phyloP scores from a whole-genome alignment of 2,329 filamentous ascomycete genomes.

The Talaromyces islandicus region DNA sequence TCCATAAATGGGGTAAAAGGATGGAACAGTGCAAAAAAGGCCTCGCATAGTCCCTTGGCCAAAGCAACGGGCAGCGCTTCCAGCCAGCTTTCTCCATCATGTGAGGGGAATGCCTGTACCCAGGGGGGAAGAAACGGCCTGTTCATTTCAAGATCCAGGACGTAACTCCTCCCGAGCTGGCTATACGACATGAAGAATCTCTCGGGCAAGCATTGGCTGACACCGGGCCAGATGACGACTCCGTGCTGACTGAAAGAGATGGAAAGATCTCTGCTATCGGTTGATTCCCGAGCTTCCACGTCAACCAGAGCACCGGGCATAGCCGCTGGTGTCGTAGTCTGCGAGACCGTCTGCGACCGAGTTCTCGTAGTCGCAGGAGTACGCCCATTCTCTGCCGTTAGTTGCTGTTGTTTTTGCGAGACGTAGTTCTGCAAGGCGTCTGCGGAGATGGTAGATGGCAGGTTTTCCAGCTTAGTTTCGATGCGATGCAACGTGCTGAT shows the following conservation, averaged over 20 bases:
- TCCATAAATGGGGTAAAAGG: conserved; percentile 49
- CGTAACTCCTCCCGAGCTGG: conserved; percentile 42
- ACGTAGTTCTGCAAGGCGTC: conserved; percentile 25
- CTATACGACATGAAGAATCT: conserved; percentile 32
- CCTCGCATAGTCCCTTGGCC: conserved; percentile 48
- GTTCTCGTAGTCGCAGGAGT: conserved; percentile 2
- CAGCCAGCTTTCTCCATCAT: conserved; percentile 38
- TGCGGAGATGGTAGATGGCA: conserved; percentile 30
- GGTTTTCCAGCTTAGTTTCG: conserved; percentile 47
- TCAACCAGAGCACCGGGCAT: conserved; percentile 21
- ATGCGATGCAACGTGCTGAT: conserved; percentile 50
- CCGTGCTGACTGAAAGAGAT: conserved; percentile 49
- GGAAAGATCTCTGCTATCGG: conserved; percentile 29
- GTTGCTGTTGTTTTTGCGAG: conserved; percentile 3
- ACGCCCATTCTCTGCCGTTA: conserved; percentile 7
- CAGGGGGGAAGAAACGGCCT: conserved; percentile 40
- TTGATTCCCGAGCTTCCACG: conserved; percentile 20
- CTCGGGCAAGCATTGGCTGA: conserved; percentile 39
- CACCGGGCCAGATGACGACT: conserved; percentile 45
- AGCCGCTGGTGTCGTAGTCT: conserved; percentile 22
- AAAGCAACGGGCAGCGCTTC: conserved; percentile 43
- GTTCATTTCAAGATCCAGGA: conserved; percentile 45
- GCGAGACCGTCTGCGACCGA: conserved; percentile 7
- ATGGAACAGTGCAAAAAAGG: conserved; percentile 51
- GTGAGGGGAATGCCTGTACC: conserved; percentile 28